Evolutionary conservation across 805 yeast genomes (phyloP), one percentile per base, ranked within the genome.

Genomic region (Yarrowia divulgata): DNA sequence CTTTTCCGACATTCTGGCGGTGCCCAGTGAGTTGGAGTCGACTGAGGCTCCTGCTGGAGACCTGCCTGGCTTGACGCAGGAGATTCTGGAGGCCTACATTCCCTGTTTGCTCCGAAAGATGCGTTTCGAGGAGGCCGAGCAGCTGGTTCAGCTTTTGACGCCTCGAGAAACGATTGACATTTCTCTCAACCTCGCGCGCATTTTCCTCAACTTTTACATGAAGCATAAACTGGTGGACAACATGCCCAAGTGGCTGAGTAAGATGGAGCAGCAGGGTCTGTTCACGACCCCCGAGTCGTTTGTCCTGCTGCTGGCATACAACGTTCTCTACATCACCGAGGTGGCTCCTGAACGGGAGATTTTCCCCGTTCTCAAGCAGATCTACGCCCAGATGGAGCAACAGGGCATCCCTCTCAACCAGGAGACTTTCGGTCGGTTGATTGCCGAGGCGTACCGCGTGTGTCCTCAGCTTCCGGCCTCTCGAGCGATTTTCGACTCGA

Each of bases 231-330:
- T 37, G 37, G 57, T 63, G 37, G 68, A 63, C 37, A 19, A 8
- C 18, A 35, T 63, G 37, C 57, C 68, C 37, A 16, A 19, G 32
- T 63, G 68, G 68, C 57, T 63, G 10, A 48, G 45, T 12, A 48
- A 29, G 57, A 37, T 63, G 55, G 68, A 63, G 39, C 57, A 63
- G 37, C 35, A 46, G 13, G 57, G 57, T 48, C 39, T 48, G 46
- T 63, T 63, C 18, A 63, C 55, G 2, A 63, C 55, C 6, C 68
- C 68, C 8, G 55, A 69, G 60, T 57, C 70, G 49, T 62, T 69
- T 18, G 71, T 62, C 42, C 48, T 68, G 55, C 29, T 50, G 13
- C 37, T 48, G 35, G 23, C 35, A 3, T 69, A 50, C 48, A 46
- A 62, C 43, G 60, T 52, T 7, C 40, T 60, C 18, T 60, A 60